Conservation (phyloP, 2,329 filamentous ascomycete genomes). For the Trichoderma aggressivum region DNA sequence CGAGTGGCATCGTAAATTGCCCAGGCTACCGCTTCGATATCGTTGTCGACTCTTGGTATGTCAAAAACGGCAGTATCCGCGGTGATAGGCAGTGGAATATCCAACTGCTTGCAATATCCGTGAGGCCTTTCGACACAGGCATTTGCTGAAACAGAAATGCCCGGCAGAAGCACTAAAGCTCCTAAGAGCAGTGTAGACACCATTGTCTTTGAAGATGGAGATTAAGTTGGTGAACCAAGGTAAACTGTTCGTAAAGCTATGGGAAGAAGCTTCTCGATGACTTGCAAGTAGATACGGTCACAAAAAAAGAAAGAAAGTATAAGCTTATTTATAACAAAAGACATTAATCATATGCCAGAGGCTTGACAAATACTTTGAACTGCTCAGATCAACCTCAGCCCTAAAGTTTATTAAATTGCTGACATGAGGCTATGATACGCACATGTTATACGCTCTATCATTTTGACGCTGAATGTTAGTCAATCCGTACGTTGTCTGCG, state of each 20-base stretch:
- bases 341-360: neutral
- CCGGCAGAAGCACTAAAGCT: neutral
- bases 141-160: neutral
- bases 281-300: neutral
- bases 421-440: neutral
- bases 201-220: neutral
- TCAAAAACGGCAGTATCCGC: neutral
- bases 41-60: slow-evolving; percentile 11
- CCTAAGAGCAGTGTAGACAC: neutral
- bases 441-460: neutral
- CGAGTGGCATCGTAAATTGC: slow-evolving; percentile 7
- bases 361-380: neutral
- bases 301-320: neutral
- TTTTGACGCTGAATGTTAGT: neutral
- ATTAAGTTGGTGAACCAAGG: neutral
- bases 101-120: slow-evolving; percentile 11
- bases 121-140: neutral
- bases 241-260: neutral
- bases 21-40: slow-evolving; percentile 6
- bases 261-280: neutral
- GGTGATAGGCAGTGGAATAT: neutral
- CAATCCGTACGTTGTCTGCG: neutral
- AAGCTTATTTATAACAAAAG: neutral
- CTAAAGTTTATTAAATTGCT: neutral
- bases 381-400: neutral